Base-by-base conservation (phyloP, 2,329 filamentous ascomycete genomes). In the Dactylonectria macrodidyma region DNA sequence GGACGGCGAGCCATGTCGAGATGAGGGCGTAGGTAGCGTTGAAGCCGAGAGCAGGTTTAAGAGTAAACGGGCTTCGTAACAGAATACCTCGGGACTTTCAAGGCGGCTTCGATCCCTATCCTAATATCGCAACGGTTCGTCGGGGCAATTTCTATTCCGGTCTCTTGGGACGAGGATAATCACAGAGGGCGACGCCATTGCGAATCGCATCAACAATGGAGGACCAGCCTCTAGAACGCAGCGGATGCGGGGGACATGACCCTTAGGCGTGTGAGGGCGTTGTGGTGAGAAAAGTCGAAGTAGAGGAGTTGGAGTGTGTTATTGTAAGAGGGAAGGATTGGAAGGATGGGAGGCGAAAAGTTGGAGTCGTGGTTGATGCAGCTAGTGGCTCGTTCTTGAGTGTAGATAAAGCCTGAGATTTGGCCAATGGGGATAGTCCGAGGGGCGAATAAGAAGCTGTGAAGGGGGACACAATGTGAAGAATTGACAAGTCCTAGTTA, bases 141-240 rank as follows among this genome's bases (percentile, higher is more conserved):
- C 41, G 46, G 59, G 44, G 5, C 26, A 59, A 67, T 58, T 46
- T 51, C 58, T 44, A 67, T 46, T 51, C 58, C 47, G 68, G 61
- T 71, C 72, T 78, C 65, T 62, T 68, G 77, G 63, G 66, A 78
- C 77, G 75, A 80, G 78, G 77, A 73, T 78, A 76, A 78, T 82
- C 82, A 80, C 79, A 78, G 85, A 87, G 84, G 85, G 85, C 86
- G 86, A 85, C 86, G 83, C 87, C 88, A 89, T 89, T 79, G 83
- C 81, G 82, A 84, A n/a, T 44, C 41, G 16, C 36, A 7, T 44
- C 41, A n/a, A 81, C 81, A 61, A 73, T 71, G 69, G 78, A 82
- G 78, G 78, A 80, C 86, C 85, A 88, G 86, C 85, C 85, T 87
- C 84, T 87, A 89, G 72, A 84, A 84, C 68, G 82, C 82, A 85